Percentiles rank a stretch among this genome's conserved stretches.
These are phyloP conservation scores for Phytophthora fragariae DNA, from an alignment of 352 stramenopile species.

Conservation along the genomic window DNA sequence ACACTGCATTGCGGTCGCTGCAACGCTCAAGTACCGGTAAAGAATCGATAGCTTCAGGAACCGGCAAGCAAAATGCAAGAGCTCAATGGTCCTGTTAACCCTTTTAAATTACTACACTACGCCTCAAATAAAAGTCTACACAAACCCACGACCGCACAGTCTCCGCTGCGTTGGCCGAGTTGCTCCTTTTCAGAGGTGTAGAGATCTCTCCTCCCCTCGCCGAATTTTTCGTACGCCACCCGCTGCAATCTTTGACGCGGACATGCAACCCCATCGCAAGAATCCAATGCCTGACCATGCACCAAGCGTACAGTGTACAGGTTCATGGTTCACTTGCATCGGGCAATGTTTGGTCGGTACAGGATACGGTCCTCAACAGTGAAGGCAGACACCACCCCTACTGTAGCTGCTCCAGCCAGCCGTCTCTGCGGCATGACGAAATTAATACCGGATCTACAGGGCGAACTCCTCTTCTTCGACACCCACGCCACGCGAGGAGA, in stretches of 20 bases:
- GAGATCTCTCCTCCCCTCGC: neutral
- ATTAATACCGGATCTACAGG: slow-evolving; percentile 33
- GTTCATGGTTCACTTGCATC: neutral
- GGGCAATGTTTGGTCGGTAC: neutral
- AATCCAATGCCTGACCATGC: slow-evolving; percentile 18
- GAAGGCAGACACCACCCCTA: slow-evolving; percentile 5
- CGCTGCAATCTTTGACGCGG: slow-evolving; percentile 7
- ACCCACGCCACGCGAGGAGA: slow-evolving; percentile 31
- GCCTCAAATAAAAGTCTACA: slow-evolving; percentile 8
- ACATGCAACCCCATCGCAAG: slow-evolving; percentile 23
- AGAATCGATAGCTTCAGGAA: neutral
- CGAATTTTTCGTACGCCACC: slow-evolving; percentile 17
- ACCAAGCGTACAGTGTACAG: slow-evolving; percentile 5
- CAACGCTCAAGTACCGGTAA: neutral
- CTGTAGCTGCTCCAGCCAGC: neutral
- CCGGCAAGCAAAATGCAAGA: neutral
- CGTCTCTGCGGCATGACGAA: slow-evolving; percentile 21
- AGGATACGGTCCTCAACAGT: neutral
- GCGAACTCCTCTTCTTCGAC: slow-evolving; percentile 35
- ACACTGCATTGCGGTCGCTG: neutral
- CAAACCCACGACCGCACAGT: slow-evolving; percentile 1
- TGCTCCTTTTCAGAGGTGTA: neutral
- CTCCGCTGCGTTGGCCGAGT: slow-evolving; percentile 5
- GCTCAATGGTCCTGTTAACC: slow-evolving; percentile 9
- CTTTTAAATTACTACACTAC: slow-evolving; percentile 21